Evolutionary conservation across 176 grass and related monocot genomes (phyloP), one percentile per base, ranked within the genome.

Genomic region (Ampelocalamus luodianensis): DNA sequence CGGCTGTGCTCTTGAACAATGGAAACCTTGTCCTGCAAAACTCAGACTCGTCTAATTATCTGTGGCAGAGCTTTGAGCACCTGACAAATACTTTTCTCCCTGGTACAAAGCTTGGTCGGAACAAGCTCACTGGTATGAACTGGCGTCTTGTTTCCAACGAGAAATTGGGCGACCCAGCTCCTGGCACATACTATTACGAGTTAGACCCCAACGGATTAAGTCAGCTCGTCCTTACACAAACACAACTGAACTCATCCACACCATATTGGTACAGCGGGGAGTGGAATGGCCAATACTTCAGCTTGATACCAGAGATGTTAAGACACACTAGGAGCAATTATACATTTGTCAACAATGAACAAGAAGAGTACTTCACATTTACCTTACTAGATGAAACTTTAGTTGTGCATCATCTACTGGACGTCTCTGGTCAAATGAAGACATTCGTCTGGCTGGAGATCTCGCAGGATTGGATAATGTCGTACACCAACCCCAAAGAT

Each of bases 371-470:
- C 81, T 68, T 82, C 53, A 88, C 32, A 58, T 85, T 81, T 58
- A 85, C 39, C 24, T 67, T 77, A 1, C 68, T 54, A 6, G 53
- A 79, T 71, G 85, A 81, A 38, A 83, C 78, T 2, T 63, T 84
- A 59, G 38, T 70, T 38, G 51, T 70, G 22, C 49, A 74, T 63
- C 44, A 56, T 67, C 44, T 73, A 2, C 63, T 92, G 14, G 82
- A 86, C 24, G 12, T 56, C 60, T 83, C 54, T 36, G 90, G 86
- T 38, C 83, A 86, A 40, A 56, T 83, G 69, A 78, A 79, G 72
- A 36, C 61, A 15, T 29, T 46, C 15, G 20, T 84, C 22, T 92
- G 86, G 86, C 51, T 75, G 24, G 86, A 89, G 36, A 8, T 1
- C 23, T 49, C 22, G 23, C 60, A 86, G 40, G 45, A 24, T 38